A percentile compares a stretch with the other conserved stretches of the same genome.
Conservation (phyloP, 495 filamentous ascomycete species). For the Aspergillus taichungensis region DNA sequence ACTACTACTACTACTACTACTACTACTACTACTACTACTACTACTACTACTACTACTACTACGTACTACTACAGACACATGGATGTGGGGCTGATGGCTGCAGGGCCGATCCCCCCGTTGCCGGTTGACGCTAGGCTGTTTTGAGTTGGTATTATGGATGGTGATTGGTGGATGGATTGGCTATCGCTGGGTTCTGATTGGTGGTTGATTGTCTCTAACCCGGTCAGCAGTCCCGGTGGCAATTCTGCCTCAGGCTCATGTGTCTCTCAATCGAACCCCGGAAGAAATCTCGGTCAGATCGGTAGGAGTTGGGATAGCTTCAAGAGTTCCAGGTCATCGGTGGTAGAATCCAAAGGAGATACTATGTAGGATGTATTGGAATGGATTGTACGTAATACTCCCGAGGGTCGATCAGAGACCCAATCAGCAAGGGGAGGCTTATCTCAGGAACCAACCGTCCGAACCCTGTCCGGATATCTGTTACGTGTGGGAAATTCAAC, state of each 20-base stretch:
- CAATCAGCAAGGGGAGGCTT: conserved; percentile 18
- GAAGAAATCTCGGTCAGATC: too few relatives aligned
- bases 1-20: too few relatives aligned
- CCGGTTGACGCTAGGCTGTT: conserved; percentile 17
- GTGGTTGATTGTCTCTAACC: neutral
- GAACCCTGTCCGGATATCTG: conserved; percentile 8
- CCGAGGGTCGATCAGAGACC: conserved; percentile 4
- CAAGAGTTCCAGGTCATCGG: too few relatives aligned
- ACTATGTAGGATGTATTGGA: too few relatives aligned
- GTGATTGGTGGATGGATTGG: conserved; percentile 14
- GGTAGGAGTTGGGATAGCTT: too few relatives aligned
- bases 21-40: too few relatives aligned
- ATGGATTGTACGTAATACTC: conserved; percentile 24
- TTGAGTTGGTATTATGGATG: neutral
- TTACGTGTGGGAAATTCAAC: conserved; percentile 22
- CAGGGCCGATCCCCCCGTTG: conserved; percentile 27
- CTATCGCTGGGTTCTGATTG: conserved; percentile 22
- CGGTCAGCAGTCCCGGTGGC: too few relatives aligned
- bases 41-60: too few relatives aligned
- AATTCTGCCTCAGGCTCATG: neutral
- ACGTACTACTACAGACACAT: too few relatives aligned
- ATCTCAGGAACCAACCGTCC: conserved; percentile 11
- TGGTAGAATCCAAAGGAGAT: too few relatives aligned
- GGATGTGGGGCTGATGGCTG: conserved; percentile 18
- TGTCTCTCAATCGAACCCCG: too few relatives aligned